Evolutionary conservation across 306 rosid species (phyloP), one percentile per base, ranked within the genome.

Genomic region (Pterocarpus santalinus): DNA sequence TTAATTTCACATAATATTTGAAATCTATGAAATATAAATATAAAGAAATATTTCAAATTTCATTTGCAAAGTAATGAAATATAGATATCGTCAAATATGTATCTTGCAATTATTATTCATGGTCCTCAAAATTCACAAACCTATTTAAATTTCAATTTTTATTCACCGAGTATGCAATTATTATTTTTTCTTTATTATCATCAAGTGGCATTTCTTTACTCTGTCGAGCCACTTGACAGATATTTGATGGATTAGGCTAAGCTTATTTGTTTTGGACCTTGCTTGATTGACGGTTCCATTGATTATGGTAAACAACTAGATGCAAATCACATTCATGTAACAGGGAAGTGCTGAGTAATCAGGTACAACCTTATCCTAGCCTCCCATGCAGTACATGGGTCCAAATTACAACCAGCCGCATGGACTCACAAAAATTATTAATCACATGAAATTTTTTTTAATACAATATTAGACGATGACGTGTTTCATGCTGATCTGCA

Each of bases 311-410:
- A 36, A 38, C 13, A 56, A 55, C 36, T 55, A 9, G 53, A 12
- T n/a, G 55, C 1, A 10, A 8, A 73, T 55, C 77, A 56, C 65
- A 57, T 73, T 35, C 58, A 43, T 4, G 56, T 7, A 2, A 60
- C 62, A 11, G 41, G 16, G 15, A 60, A 28, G 57, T 73, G 67
- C 53, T 57, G 78, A 73, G 36, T 57, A 12, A 57, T 57, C 78
- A 73, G 30, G n/a, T 22, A 51, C 46, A 52, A 72, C 36, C 65
- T 55, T 72, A 72, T 53, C 77, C 35, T 16, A 71, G 17, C 55
- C 15, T 34, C n/a, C 9, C 1, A 33, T 3, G 17, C n/a, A n/a
- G 6, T 39, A 41, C 72, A 66, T 39, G 34, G 5, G 52, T n/a
- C 51, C 51, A 38, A 8, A 8, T 14, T 6, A 65, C 3, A 38